phyloP scores from a whole-genome alignment of 2,329 filamentous ascomycete genomes.

The Madurella fahalii region DNA sequence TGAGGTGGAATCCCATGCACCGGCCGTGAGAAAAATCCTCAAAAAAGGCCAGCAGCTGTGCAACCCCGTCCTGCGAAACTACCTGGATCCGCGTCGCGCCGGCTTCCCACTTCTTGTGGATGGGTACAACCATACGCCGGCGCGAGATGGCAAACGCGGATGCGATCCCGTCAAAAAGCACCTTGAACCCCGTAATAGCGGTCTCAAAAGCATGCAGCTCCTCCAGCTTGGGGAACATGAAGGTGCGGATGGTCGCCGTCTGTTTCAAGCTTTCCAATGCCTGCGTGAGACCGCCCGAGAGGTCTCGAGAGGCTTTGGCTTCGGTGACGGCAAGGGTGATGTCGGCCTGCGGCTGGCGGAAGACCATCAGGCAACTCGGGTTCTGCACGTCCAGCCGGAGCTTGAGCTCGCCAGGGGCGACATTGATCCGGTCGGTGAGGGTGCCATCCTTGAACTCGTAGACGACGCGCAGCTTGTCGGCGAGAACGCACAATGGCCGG shows the following conservation, averaged over 20 bases:
- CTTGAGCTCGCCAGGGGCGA: slow-evolving; percentile 70
- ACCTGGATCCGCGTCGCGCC: slow-evolving; percentile 75
- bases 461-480: slow-evolving; percentile 71
- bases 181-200: slow-evolving; percentile 74
- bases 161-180: slow-evolving; percentile 70
- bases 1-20: slow-evolving; percentile 84
- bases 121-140: slow-evolving; percentile 82
- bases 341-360: slow-evolving; percentile 71
- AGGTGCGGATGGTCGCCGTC: slow-evolving; percentile 64
- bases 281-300: slow-evolving; percentile 59
- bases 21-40: slow-evolving; percentile 82
- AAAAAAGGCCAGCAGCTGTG: slow-evolving; percentile 82
- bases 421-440: slow-evolving; percentile 78
- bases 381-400: slow-evolving; percentile 61
- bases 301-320: slow-evolving; percentile 57
- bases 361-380: slow-evolving; percentile 58
- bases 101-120: slow-evolving; percentile 93
- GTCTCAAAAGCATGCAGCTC: slow-evolving; percentile 76
- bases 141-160: slow-evolving; percentile 76
- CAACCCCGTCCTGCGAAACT: slow-evolving; percentile 67
- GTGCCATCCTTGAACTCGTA: slow-evolving; percentile 72
- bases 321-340: slow-evolving; percentile 72
- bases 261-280: slow-evolving; percentile 56
- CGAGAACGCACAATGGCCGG: slow-evolving; percentile 63
- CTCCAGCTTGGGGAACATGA: slow-evolving; percentile 60